phyloP scores from a whole-genome alignment of 768 basidiomycete genomes.

The Xerocomellus intermedius region DNA sequence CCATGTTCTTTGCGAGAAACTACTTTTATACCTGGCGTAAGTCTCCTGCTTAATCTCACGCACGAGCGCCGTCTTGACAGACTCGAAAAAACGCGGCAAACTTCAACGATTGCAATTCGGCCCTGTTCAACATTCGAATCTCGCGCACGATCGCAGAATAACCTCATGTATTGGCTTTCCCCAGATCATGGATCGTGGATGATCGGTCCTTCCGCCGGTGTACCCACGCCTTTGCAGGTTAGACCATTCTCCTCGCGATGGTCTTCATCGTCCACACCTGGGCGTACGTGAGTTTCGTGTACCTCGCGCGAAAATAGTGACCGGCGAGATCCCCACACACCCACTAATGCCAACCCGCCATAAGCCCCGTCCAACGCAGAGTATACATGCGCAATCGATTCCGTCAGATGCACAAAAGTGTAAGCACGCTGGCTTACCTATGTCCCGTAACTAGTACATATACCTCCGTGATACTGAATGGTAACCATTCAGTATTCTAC shows the following conservation, averaged over 20 bases:
- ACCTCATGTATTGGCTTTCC: slow-evolving; percentile 77
- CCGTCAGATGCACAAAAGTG: slow-evolving; percentile 40
- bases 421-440: too few species aligned
- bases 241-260: slow-evolving; percentile 57
- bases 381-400: slow-evolving; percentile 58
- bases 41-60: background rate
- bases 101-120: slow-evolving; percentile 76
- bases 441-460: too few species aligned
- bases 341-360: too few species aligned
- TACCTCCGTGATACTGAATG: too few species aligned
- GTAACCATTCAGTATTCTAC: too few species aligned
- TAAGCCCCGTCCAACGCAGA: slow-evolving; percentile 32
- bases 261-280: slow-evolving; percentile 69
- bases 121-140: slow-evolving; percentile 77
- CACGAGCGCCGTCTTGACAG: too few species aligned
- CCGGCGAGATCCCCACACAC: background rate
- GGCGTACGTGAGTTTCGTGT: slow-evolving; percentile 43
- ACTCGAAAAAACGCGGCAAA: slow-evolving; percentile 20
- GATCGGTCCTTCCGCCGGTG: slow-evolving; percentile 67
- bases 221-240: slow-evolving; percentile 63
- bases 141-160: slow-evolving; percentile 71
- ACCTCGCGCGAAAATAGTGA: background rate
- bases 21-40: slow-evolving; percentile 84
- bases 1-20: slow-evolving; percentile 80
- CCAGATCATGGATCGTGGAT: slow-evolving; percentile 71